Percentiles rank a stretch among this genome's conserved stretches.
phyloP scores from a whole-genome alignment of 1,139 yeast species.

The Debaryomyces nepalensis region DNA sequence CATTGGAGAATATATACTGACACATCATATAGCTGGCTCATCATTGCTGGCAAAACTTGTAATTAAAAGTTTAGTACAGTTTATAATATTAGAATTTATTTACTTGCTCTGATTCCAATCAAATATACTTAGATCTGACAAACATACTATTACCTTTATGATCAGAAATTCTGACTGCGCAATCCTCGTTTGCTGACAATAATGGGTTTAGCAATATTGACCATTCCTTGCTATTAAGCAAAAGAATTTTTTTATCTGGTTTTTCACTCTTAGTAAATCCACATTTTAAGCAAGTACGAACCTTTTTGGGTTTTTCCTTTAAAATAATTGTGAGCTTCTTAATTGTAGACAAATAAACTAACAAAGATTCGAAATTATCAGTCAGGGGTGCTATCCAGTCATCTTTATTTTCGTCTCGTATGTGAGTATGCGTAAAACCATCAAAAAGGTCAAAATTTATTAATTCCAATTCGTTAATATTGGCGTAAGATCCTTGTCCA shows the following conservation, averaged over 20 bases:
- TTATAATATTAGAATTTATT: slow-evolving; percentile 2
- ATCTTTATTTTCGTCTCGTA: slow-evolving; percentile 19
- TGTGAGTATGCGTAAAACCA: slow-evolving; percentile 25
- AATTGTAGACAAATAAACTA: slow-evolving; percentile 32
- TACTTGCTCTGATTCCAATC: slow-evolving; percentile 2
- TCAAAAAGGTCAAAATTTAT: slow-evolving; percentile 42
- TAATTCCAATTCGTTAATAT: slow-evolving; percentile 31
- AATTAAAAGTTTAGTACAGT: background rate
- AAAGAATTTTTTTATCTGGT: slow-evolving; percentile 20
- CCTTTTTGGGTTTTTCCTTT: slow-evolving; percentile 24
- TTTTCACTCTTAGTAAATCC: slow-evolving; percentile 31
- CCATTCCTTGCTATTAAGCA: slow-evolving; percentile 35
- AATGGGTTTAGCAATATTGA: slow-evolving; percentile 33
- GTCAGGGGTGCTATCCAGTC: slow-evolving; percentile 27
- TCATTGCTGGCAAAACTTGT: background rate
- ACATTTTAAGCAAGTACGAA: slow-evolving; percentile 40
- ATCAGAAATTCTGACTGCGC: slow-evolving; percentile 27
- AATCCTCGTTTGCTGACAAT: slow-evolving; percentile 22
- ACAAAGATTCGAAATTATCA: slow-evolving; percentile 35
- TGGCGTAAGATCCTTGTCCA: slow-evolving; percentile 39
- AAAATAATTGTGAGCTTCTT: slow-evolving; percentile 31
- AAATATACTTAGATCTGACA: slow-evolving; percentile 3
- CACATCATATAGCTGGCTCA: background rate
- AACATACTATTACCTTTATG: slow-evolving; percentile 14
- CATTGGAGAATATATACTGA: background rate